Base-by-base conservation (phyloP, 2,329 filamentous ascomycete species). In the Monosporascus sp. region DNA sequence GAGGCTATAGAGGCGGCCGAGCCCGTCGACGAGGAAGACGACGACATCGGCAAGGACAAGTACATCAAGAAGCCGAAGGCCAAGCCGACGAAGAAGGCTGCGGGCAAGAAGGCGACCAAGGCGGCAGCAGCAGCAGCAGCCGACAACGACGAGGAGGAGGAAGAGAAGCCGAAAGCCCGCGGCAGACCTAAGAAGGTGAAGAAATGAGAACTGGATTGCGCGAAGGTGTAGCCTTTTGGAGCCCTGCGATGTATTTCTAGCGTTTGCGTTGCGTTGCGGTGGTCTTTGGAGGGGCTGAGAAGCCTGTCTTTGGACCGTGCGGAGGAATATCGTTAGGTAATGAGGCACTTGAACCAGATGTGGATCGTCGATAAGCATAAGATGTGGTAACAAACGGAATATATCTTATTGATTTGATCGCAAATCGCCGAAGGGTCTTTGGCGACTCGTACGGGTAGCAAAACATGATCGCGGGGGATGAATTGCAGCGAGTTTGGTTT, bases 31-130 rank as follows among this genome's bases (percentile, higher is more conserved):
- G 86, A 89, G 0, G 86, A 90, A 14, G 88, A 91, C 50, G 74
- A 85, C n/a, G 74, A 85, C 37, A 70, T 97, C 49, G 90, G 88
- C 65, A 96, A 93, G 67, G 94, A 99, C 72, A 97, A 97, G 71
- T 97, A 96, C 65, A 92, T 97, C 68, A 96, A 94, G 70, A 81
- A 88, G 66, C 90, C 93, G 14, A 97, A 96, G 78, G 84, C 82
- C 58, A 90, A 68, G 53, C 78, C 76, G 54, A 73, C 60, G 48
- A 83, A 83, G 65, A 81, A 83, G 67, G 74, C 75, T 1, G 74
- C 75, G 1, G 61, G 65, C 39, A 71, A 72, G 59, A 74, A 73
- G 57, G 52, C 60, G 5, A 51, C 62, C 49, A 68, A 53, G 18
- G 39, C 18, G 22, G 22, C 11, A 15, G 22, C 42, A 24, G 22